These are phyloP conservation scores for Melastoma malabathricum DNA, from an alignment of 345 rosid genomes.

Conservation along the genomic window DNA sequence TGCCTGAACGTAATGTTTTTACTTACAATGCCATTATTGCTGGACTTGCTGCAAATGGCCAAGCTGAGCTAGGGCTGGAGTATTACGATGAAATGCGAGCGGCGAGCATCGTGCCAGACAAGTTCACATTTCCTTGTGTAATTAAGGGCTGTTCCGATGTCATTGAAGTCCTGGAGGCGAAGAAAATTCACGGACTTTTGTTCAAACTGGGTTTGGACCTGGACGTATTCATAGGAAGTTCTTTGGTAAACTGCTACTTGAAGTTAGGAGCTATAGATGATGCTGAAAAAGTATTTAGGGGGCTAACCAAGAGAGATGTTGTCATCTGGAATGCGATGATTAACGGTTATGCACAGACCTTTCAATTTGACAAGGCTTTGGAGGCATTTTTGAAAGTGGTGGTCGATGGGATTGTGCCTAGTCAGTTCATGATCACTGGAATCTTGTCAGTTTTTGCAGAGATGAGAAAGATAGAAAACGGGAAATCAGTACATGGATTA, in stretches of 20 bases:
- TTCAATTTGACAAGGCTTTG: conserved; percentile 36
- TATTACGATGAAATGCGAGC: conserved; percentile 31
- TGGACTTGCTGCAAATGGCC: conserved; percentile 35
- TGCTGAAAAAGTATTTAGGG: conserved; percentile 43
- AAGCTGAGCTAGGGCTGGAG: conserved; percentile 23
- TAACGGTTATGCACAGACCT: conserved; percentile 22
- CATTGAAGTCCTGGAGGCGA: conserved; percentile 27
- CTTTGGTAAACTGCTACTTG: conserved; percentile 25
- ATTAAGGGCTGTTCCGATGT: conserved; percentile 35
- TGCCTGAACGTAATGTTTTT: conserved; percentile 25
- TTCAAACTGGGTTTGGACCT: conserved; percentile 41
- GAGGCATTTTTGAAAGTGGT: conserved; percentile 42
- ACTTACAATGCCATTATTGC: conserved; percentile 39
- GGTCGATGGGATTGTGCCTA: conserved; percentile 43
- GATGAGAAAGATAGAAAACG: conserved; percentile 38
- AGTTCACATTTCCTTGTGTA: conserved; percentile 48
- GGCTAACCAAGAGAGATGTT: conserved; percentile 36
- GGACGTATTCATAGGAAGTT: conserved; percentile 41
- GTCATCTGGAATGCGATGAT: conserved; percentile 41
- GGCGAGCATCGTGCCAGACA: conserved; percentile 34
- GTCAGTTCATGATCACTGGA: conserved; percentile 58
- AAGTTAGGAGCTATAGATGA: conserved; percentile 24
- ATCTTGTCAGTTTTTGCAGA: conserved; percentile 52
- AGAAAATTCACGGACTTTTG: conserved; percentile 38
- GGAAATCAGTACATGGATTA: conserved; percentile 38